A percentile compares a stretch with the other conserved stretches of the same genome.
These are phyloP conservation scores for Dalbergia cochinchinensis DNA, from an alignment of 306 rosid genomes.

Conservation along the genomic window DNA sequence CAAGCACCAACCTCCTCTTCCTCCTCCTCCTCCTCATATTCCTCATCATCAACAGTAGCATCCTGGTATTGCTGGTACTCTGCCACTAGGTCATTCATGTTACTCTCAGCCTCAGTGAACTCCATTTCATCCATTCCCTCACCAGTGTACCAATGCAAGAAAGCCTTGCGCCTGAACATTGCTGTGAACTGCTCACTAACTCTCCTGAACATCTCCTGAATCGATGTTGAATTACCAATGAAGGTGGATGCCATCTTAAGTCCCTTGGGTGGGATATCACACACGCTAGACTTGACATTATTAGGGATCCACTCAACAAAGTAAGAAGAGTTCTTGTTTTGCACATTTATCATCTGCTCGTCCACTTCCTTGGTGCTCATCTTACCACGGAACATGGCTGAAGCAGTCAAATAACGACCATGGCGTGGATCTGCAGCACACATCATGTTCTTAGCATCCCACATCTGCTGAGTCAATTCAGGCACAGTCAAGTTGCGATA, in stretches of 20 bases:
- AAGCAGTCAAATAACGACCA: conserved; percentile 84
- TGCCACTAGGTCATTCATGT: conserved; percentile 89
- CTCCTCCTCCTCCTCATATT: conserved; percentile 67
- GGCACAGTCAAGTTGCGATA: conserved; percentile 72
- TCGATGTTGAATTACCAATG: conserved; percentile 81
- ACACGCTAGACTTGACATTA: conserved; percentile 87
- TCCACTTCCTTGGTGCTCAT: conserved; percentile 96
- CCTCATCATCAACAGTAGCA: conserved; percentile 72
- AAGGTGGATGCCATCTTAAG: conserved; percentile 80
- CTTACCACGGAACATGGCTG: conserved; percentile 92
- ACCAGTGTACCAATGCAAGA: conserved; percentile 86
- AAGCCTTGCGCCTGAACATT: conserved; percentile 84
- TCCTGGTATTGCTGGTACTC: conserved; percentile 96
- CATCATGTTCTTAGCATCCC: conserved; percentile 76
- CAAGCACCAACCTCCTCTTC: conserved; percentile 67
- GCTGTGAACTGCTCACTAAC: conserved; percentile 96
- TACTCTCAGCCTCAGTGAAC: conserved; percentile 89
- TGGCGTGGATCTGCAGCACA: conserved; percentile 95
- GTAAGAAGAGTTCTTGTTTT: conserved; percentile 90
- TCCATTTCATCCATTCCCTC: conserved; percentile 98
- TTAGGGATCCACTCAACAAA: conserved; percentile 91
- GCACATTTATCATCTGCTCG: conserved; percentile 86
- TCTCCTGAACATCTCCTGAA: conserved; percentile 92
- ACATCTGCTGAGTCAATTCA: conserved; percentile 65
- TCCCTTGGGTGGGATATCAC: conserved; percentile 89